Percentiles rank a stretch among this genome's conserved stretches.
These are phyloP conservation scores for Scheffersomyces lignicola DNA, from an alignment of 1,139 yeast genomes.

Conservation along the genomic window DNA sequence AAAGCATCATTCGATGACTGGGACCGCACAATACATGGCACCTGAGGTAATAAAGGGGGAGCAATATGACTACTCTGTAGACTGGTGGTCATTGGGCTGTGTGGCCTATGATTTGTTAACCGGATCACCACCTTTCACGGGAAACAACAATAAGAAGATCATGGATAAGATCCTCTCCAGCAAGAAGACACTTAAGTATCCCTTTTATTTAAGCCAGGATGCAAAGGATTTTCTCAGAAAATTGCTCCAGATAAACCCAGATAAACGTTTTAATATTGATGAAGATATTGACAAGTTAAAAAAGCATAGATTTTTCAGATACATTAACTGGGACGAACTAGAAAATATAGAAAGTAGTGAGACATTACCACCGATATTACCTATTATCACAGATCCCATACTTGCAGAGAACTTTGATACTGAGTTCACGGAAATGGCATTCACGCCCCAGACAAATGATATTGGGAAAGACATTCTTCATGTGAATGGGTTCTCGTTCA, in stretches of 20 bases:
- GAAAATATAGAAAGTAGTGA: slow-evolving; percentile 39
- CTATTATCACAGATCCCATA: slow-evolving; percentile 79
- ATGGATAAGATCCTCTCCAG: slow-evolving; percentile 69
- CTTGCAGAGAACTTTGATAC: slow-evolving; percentile 90
- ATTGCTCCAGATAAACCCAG: slow-evolving; percentile 71
- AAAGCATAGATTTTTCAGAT: slow-evolving; percentile 76
- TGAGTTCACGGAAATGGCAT: slow-evolving; percentile 80
- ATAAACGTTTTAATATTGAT: slow-evolving; percentile 72
- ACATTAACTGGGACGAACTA: slow-evolving; percentile 72
- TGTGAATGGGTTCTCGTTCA: slow-evolving; percentile 45
- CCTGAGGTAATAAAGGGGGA: slow-evolving; percentile 88
- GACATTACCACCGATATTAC: slow-evolving; percentile 77
- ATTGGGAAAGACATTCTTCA: slow-evolving; percentile 31
- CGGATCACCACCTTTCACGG: slow-evolving; percentile 94
- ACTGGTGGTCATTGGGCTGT: slow-evolving; percentile 98
- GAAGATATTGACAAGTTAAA: slow-evolving; percentile 50
- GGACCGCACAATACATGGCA: slow-evolving; percentile 96
- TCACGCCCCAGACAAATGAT: slow-evolving; percentile 37
- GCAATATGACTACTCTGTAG: slow-evolving; percentile 84
- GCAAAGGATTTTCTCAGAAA: slow-evolving; percentile 81
- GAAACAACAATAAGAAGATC: slow-evolving; percentile 79
- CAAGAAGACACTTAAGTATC: slow-evolving; percentile 72
- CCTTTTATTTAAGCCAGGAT: slow-evolving; percentile 78
- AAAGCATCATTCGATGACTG: slow-evolving; percentile 72
- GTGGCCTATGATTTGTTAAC: slow-evolving; percentile 83